phyloP scores from a whole-genome alignment of 179 eudicot species.

The Spinacia oleracea region DNA sequence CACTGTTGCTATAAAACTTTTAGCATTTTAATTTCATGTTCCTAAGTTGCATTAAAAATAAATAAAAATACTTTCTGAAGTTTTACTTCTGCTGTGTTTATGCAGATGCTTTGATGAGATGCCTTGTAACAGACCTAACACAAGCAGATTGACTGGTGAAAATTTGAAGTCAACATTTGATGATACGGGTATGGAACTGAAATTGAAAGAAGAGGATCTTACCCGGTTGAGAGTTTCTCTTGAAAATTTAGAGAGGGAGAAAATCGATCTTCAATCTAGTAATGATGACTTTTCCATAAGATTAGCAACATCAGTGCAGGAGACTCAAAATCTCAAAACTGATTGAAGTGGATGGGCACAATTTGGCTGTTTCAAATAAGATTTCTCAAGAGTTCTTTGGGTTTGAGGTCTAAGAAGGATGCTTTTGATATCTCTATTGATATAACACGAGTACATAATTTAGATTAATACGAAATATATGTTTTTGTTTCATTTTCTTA shows the following conservation, averaged over 20 bases:
- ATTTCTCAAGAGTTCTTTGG: too few relatives aligned
- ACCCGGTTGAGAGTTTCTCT: conserved; percentile 46
- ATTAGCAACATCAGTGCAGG: conserved; percentile 52
- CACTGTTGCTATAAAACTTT: too few relatives aligned
- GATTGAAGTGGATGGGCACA: conserved; percentile 64
- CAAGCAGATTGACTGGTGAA: conserved; percentile 43
- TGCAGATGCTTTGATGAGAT: conserved; percentile 58
- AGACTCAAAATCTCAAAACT: conserved; percentile 61
- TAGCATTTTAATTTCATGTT: too few relatives aligned
- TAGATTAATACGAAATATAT: too few relatives aligned
- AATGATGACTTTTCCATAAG: conserved; percentile 47
- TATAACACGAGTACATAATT: too few relatives aligned
- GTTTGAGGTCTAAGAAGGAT: too few relatives aligned
- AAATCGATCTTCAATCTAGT: conserved; percentile 49
- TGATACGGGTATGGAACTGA: conserved; percentile 48
- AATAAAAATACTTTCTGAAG: neutral
- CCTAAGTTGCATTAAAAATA: too few relatives aligned
- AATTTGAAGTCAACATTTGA: conserved; percentile 55
- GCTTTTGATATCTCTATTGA: too few relatives aligned
- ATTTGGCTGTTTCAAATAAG: conserved; percentile 52
- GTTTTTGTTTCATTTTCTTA: too few relatives aligned
- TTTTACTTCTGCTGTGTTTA: conserved; percentile 17
- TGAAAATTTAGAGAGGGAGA: conserved; percentile 61
- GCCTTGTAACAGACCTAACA: conserved; percentile 59
- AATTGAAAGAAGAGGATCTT: conserved; percentile 57